Evolutionary conservation across 768 basidiomycete species (phyloP).

Genomic region (Omphalotus guepiniiformis): DNA sequence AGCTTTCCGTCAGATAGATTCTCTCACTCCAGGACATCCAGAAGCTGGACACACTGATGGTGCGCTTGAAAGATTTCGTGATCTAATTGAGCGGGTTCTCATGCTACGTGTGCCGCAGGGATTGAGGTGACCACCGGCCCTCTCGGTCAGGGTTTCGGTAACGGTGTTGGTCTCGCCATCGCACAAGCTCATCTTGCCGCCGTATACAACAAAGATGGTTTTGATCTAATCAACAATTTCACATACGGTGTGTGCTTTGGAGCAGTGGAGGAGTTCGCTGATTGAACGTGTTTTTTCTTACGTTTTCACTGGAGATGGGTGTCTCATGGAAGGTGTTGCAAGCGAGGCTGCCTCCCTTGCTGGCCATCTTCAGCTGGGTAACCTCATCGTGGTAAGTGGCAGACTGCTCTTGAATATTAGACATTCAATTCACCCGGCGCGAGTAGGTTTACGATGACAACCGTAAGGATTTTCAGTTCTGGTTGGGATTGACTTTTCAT

Average conservation of each 20-base stretch:
- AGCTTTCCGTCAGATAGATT: constrained; percentile 86
- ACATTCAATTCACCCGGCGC: constrained; percentile 9
- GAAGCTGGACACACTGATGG: constrained; percentile 61
- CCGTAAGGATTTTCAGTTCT: constrained; percentile 39
- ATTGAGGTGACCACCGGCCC: constrained; percentile 95
- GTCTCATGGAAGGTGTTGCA: constrained; percentile 96
- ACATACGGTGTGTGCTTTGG: constrained; percentile 62
- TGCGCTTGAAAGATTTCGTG: constrained; percentile 14
- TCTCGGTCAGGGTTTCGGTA: constrained; percentile 91
- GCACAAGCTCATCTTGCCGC: constrained; percentile 89
- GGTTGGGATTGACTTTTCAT: constrained; percentile 6
- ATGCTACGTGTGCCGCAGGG: constrained; percentile 30
- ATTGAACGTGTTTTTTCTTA: constrained; percentile 10
- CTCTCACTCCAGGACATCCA: constrained; percentile 91
- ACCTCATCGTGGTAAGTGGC: constrained; percentile 77
- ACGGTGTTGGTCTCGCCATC: constrained; percentile 90
- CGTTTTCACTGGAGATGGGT: constrained; percentile 94
- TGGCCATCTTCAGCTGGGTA: constrained; percentile 90
- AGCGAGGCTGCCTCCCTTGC: constrained; percentile 89
- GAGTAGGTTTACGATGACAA: constrained; percentile 90
- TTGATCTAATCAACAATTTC: constrained; percentile 78
- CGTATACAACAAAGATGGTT: constrained; percentile 84
- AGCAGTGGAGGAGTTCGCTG: neutral
- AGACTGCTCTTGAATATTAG: neutral
- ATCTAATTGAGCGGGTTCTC: neutral